Base-by-base conservation (phyloP, 176 grass and related monocot genomes). In the Avena insularis region DNA sequence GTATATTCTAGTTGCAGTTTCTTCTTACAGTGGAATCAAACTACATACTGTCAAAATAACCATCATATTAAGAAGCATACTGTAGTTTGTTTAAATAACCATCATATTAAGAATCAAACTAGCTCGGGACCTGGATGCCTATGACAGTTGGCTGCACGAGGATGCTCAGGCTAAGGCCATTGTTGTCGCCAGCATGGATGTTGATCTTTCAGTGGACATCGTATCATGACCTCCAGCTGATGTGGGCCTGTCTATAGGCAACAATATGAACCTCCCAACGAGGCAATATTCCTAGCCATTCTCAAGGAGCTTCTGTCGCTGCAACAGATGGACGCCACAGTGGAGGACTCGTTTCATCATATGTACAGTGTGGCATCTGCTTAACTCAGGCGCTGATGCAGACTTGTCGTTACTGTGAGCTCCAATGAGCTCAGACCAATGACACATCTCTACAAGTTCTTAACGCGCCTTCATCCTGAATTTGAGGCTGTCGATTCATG, bases 41-140 rank as follows among this genome's bases (percentile, higher is more conserved):
- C 17, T 55, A 70, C 48, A 82, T 68, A 54, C 2, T 38, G n/a
- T 49, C 19, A 8, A 56, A 83, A 72, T 72, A 4, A 23, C 70
- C 70, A 33, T 84, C 82, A 49, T 63, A 58, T 43, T 77, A 75
- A 77, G 64, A 83, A 57, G 33, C 47, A 57, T 65, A 79, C 19
- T 56, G 12, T 74, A 77, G 17, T 49, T 33, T 49, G 38, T 76
- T 71, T 25, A 25, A 25, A 25, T 25, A 25, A 25, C 25, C 25
- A 25, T 84, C 82, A 49, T 63, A 58, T 43, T 77, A 75, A 77
- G 64, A 83, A 57, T 23, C 47, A 57, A 57, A 79, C 19, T 56
- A 77, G 17, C 38, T 33, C 38, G 38, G 68, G 62, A 69, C 65
- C 65, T 17, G 54, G 54, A 56, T 56, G 54, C 54, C 54, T 56